These are phyloP conservation scores for Neoboletus magnificus DNA, from an alignment of 768 basidiomycete genomes.

Conservation along the genomic window DNA sequence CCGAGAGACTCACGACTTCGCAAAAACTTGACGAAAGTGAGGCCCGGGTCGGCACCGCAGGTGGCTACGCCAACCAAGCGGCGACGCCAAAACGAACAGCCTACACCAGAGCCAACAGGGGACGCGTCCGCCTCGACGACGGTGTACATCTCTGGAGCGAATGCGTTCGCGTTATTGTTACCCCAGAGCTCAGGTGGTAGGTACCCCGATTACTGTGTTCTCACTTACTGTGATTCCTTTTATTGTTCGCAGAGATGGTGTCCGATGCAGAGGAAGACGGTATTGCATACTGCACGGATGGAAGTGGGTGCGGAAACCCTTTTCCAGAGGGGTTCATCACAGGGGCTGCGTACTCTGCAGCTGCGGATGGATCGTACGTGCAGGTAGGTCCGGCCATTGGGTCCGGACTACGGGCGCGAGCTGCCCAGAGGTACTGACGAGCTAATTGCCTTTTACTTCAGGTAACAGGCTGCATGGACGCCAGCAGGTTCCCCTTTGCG, in stretches of 20 bases:
- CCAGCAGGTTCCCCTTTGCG: conserved; percentile 30
- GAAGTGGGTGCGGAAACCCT: conserved; percentile 25
- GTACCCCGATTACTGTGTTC: neutral
- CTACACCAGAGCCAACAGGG: conserved; percentile 42
- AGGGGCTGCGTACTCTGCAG: conserved; percentile 32
- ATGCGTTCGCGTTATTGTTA: conserved; percentile 36
- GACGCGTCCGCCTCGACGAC: conserved; percentile 32
- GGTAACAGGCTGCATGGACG: conserved; percentile 41
- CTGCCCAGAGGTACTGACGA: neutral
- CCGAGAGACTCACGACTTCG: neutral
- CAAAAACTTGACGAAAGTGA: neutral
- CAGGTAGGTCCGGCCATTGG: conserved; percentile 30
- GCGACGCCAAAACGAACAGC: conserved; percentile 27
- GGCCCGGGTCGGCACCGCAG: neutral
- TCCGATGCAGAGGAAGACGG: conserved; percentile 40
- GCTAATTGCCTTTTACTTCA: conserved; percentile 1
- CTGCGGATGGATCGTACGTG: conserved; percentile 38
- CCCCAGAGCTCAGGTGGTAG: conserved; percentile 34
- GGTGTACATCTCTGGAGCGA: conserved; percentile 30
- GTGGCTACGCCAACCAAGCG: conserved; percentile 12
- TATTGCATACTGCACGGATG: conserved; percentile 35
- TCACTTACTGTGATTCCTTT: neutral
- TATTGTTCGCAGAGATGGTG: conserved; percentile 31
- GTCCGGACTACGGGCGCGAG: neutral
- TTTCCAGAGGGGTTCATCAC: conserved; percentile 38